Percentiles rank a stretch among this genome's conserved stretches.
Conservation (phyloP, 1,284 basidiomycete genomes). For the Naganishia liquefaciens region DNA sequence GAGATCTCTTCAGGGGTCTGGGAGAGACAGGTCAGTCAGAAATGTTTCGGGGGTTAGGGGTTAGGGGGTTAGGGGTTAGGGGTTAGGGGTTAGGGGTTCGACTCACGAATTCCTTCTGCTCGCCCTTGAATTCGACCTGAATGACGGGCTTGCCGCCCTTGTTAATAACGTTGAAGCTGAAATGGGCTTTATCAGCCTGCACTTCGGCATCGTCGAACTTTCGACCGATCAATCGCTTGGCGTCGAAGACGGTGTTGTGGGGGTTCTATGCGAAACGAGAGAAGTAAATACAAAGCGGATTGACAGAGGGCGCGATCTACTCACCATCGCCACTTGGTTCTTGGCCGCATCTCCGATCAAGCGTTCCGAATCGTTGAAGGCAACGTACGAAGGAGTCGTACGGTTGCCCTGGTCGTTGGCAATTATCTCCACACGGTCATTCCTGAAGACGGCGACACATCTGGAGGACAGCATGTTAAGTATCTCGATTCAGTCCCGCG, state of each 20-base stretch:
- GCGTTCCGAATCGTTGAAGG: slow-evolving; percentile 90
- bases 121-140: slow-evolving; percentile 80
- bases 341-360: slow-evolving; percentile 83
- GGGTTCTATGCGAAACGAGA: slow-evolving; percentile 62
- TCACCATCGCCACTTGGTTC: slow-evolving; percentile 87
- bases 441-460: slow-evolving; percentile 96
- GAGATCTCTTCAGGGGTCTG: slow-evolving; percentile 94
- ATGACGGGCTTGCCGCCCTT: slow-evolving; percentile 84
- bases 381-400: slow-evolving; percentile 91
- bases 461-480: neutral
- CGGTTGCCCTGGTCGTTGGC: slow-evolving; percentile 94
- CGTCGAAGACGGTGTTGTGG: slow-evolving; percentile 93
- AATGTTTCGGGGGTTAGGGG: neutral
- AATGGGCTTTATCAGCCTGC: slow-evolving; percentile 68
- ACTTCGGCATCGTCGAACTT: slow-evolving; percentile 68
- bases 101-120: slow-evolving; percentile 82
- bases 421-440: slow-evolving; percentile 95
- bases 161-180: slow-evolving; percentile 78
- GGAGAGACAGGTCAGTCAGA: slow-evolving; percentile 8
- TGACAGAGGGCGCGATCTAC: slow-evolving; percentile 7
- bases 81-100: neutral
- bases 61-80: too few species aligned
- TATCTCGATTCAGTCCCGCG: neutral
- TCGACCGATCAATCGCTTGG: slow-evolving; percentile 85
- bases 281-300: slow-evolving; percentile 6